Evolutionary conservation across 305 asterid genomes (phyloP).

Genomic region (Solanum hybrid): DNA sequence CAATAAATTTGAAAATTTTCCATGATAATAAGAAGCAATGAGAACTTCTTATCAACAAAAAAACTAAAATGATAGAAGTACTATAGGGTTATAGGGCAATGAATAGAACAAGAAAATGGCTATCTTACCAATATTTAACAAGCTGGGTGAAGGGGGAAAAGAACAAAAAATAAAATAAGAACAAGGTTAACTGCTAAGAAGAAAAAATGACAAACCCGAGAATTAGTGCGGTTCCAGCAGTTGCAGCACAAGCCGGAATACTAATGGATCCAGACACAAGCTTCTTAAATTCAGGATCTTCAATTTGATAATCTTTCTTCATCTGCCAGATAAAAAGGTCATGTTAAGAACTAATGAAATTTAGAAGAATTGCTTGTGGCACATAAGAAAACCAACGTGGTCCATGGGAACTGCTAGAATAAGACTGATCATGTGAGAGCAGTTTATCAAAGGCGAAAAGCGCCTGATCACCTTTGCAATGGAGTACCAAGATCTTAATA

Average conservation of each 20-base stretch:
- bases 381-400: background rate
- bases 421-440: background rate
- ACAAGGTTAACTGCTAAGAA: background rate
- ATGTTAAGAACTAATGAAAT: background rate
- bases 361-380: background rate
- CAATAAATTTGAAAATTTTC: background rate
- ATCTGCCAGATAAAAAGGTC: conserved; percentile 36
- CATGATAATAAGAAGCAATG: background rate
- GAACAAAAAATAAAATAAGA: background rate
- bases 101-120: background rate
- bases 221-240: conserved; percentile 77
- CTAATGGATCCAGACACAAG: conserved; percentile 55
- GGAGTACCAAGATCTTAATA: too few species aligned
- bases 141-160: background rate
- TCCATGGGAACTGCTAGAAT: background rate
- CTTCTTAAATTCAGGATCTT: conserved; percentile 53
- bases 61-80: background rate
- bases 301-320: conserved; percentile 43
- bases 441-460: background rate
- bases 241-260: conserved; percentile 67
- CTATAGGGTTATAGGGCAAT: background rate
- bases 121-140: background rate
- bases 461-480: background rate
- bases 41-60: background rate
- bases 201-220: conserved; percentile 48